Base-by-base conservation (phyloP, 2,329 filamentous ascomycete genomes). In the Colletotrichum sublineola region DNA sequence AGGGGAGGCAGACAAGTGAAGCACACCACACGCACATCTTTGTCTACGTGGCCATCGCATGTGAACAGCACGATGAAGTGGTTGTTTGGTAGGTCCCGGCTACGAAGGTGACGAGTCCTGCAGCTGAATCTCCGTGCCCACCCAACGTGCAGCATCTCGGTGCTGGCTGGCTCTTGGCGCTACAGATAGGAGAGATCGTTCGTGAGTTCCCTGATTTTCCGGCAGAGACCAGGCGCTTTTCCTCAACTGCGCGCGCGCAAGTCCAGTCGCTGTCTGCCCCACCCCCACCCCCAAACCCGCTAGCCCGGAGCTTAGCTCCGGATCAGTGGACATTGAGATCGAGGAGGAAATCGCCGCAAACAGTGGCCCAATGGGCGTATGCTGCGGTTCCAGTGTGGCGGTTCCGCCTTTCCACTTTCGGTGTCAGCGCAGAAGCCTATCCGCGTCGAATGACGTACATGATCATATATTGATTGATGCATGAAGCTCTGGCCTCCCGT, bases 361-460 rank as follows among this genome's bases (percentile, higher is more conserved):
- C 52, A 40, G 40, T 42, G 50, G 11, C 33, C 66, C 46, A 69
- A 69, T 69, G 38, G 69, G 66, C 60, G 65, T 44, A 72, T 38
- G 20, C 9, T n/a, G 46, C 36, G 36, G 61, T 29, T 48, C 61
- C 52, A 48, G 31, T 56, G 53, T 46, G 29, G 55, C 40, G 38
- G 65, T 20, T 8, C 61, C 60, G 44, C 55, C n/a, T 29, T 68
- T 42, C 70, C 70, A 61, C 67, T 46, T 73, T 61, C 67, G 62
- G 52, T 38, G 31, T 29, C 8, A 46, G 20, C 38, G 7, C 12
- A 40, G 38, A 18, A 40, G 29, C 24, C 38, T 29, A 48, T 24
- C 55, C n/a, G 55, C 48, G 46, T 36, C 48, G 31, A 61, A 73
- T 73, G 70, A 73, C 70, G 70, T 64, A 73, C 60, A 73, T 70